Conservation (phyloP, 1,284 basidiomycete genomes). For the Cryptococcus sp. region DNA sequence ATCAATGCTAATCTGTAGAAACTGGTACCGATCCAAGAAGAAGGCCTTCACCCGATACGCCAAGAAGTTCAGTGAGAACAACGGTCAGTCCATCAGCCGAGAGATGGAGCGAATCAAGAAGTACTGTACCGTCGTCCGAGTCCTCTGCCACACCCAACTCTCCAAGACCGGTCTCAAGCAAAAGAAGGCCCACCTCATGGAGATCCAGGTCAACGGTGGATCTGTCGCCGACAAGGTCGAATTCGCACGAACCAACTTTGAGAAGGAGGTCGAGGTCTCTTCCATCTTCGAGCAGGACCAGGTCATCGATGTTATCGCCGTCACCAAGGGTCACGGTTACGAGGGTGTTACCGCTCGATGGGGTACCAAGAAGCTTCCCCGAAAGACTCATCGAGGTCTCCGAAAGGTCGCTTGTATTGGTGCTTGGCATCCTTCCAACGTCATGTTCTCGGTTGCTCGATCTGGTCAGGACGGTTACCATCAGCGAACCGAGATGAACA, state of each 20-base stretch:
- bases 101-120: slow-evolving; percentile 99
- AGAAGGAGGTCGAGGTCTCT: slow-evolving; percentile 87
- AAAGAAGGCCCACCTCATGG: slow-evolving; percentile 99
- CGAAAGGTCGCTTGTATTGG: slow-evolving; percentile 99
- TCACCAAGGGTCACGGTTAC: slow-evolving; percentile 98
- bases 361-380: slow-evolving; percentile 96
- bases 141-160: slow-evolving; percentile 98
- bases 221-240: slow-evolving; percentile 96
- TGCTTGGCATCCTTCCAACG: slow-evolving; percentile 49
- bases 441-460: slow-evolving; percentile 99
- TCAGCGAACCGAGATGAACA: slow-evolving; percentile 96
- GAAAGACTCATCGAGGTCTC: slow-evolving; percentile 96
- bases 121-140: slow-evolving; percentile 99
- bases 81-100: slow-evolving; percentile 84
- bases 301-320: slow-evolving; percentile 93
- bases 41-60: slow-evolving; percentile 98
- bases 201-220: slow-evolving; percentile 99
- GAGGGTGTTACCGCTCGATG: slow-evolving; percentile 99
- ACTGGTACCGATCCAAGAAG: slow-evolving; percentile 99
- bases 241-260: slow-evolving; percentile 90
- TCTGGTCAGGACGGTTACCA: slow-evolving; percentile 99
- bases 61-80: slow-evolving; percentile 97
- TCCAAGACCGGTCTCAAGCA: slow-evolving; percentile 96
- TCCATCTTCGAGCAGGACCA: slow-evolving; percentile 95
- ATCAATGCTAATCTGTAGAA: slow-evolving; percentile 49